Evolutionary conservation across 2,329 filamentous ascomycete species (phyloP).

Genomic region (Allantophomopsis cytisporea): DNA sequence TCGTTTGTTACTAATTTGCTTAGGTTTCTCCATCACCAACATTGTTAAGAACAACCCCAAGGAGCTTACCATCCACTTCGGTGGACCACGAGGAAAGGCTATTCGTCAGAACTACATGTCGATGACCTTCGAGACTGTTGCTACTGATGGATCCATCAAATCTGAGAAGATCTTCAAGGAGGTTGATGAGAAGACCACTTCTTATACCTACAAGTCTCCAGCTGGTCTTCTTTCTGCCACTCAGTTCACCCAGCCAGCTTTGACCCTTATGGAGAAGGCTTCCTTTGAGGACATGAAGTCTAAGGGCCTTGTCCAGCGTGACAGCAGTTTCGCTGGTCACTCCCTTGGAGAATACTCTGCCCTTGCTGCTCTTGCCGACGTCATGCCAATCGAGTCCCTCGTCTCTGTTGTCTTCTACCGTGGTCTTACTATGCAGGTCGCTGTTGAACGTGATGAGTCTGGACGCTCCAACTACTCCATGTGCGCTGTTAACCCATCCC

Average conservation of each 20-base stretch:
- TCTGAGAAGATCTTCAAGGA: constrained; percentile 99
- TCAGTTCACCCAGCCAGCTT: constrained; percentile 93
- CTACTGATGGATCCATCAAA: constrained; percentile 81
- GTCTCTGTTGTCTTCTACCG: constrained; percentile 99
- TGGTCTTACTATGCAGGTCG: constrained; percentile 97
- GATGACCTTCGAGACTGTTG: constrained; percentile 99
- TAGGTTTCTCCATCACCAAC: constrained; percentile 90
- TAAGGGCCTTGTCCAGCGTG: constrained; percentile 88
- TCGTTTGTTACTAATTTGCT: constrained; percentile 10
- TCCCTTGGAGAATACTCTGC: constrained; percentile 98
- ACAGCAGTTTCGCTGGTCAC: constrained; percentile 96
- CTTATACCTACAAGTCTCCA: constrained; percentile 93
- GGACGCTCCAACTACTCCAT: constrained; percentile 98
- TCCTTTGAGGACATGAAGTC: constrained; percentile 98
- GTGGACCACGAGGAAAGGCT: constrained; percentile 88
- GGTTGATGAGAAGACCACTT: constrained; percentile 81
- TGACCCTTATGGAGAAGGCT: constrained; percentile 99
- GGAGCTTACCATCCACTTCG: constrained; percentile 96
- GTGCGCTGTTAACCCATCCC: constrained; percentile 97
- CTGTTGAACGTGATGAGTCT: constrained; percentile 85
- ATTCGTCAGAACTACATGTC: constrained; percentile 99
- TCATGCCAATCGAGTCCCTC: constrained; percentile 98
- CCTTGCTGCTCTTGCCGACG: constrained; percentile 86
- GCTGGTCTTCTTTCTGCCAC: constrained; percentile 91
- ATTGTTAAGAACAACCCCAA: constrained; percentile 99